Conservation (phyloP, 148 eudicot genomes). For the Silene conica region DNA sequence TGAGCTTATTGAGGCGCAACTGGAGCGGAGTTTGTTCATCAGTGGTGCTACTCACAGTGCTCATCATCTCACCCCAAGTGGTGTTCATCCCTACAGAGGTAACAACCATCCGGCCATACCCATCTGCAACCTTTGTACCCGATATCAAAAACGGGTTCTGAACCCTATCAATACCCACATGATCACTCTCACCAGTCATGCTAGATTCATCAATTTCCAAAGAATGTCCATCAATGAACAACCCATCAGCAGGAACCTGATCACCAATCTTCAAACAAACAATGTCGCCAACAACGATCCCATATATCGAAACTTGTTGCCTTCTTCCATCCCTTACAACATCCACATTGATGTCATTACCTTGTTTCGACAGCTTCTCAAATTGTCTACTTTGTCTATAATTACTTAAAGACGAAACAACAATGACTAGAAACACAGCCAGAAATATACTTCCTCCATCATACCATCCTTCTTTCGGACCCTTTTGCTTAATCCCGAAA, state of each 20-base stretch:
- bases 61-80: slow-evolving; percentile 37
- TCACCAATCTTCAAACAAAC: slow-evolving; percentile 33
- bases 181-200: slow-evolving; percentile 38
- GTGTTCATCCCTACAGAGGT: slow-evolving; percentile 37
- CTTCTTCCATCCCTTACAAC: slow-evolving; percentile 23
- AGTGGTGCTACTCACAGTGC: slow-evolving; percentile 20
- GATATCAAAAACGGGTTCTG: slow-evolving; percentile 28
- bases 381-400: slow-evolving; percentile 31
- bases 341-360: slow-evolving; percentile 25
- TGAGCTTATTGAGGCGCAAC: slow-evolving; percentile 29
- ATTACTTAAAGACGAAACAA: slow-evolving; percentile 27
- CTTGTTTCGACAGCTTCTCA: slow-evolving; percentile 26
- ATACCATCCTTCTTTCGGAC: slow-evolving; percentile 30
- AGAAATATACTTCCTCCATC: slow-evolving; percentile 35
- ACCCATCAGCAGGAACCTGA: slow-evolving; percentile 34
- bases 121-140: slow-evolving; percentile 34
- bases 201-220: slow-evolving; percentile 33
- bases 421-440: slow-evolving; percentile 31
- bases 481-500: slow-evolving; percentile 31
- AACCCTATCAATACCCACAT: slow-evolving; percentile 14
- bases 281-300: slow-evolving; percentile 28
- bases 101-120: slow-evolving; percentile 30
- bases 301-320: slow-evolving; percentile 26
- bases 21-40: slow-evolving; percentile 32
- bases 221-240: slow-evolving; percentile 27